Percentiles rank a stretch among this genome's conserved stretches.
These are phyloP conservation scores for Myxozyma mucilagina DNA, from an alignment of 805 yeast genomes.

Conservation along the genomic window DNA sequence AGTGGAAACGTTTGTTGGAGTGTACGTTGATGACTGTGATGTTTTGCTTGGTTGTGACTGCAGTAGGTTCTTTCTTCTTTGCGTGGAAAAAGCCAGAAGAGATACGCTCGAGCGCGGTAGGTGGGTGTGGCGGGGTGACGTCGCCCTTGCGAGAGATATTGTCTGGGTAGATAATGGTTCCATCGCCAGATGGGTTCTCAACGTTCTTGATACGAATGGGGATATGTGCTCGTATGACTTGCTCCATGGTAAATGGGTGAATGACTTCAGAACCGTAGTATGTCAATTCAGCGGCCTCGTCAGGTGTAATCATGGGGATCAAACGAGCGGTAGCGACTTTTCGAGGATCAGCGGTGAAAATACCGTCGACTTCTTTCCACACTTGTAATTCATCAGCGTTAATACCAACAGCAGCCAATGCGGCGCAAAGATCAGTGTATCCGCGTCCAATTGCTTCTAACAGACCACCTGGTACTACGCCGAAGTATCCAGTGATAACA, in stretches of 20 bases:
- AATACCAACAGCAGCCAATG: slow-evolving; percentile 88
- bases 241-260: slow-evolving; percentile 99
- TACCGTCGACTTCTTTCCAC: slow-evolving; percentile 99
- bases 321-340: slow-evolving; percentile 89
- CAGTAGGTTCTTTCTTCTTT: slow-evolving; percentile 63
- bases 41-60: slow-evolving; percentile 91
- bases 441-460: slow-evolving; percentile 95
- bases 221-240: slow-evolving; percentile 91
- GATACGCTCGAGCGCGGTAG: slow-evolving; percentile 63
- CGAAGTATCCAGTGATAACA: slow-evolving; percentile 94
- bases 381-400: slow-evolving; percentile 93
- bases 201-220: slow-evolving; percentile 97
- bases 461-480: slow-evolving; percentile 93
- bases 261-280: slow-evolving; percentile 98
- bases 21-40: slow-evolving; percentile 91
- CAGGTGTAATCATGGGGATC: slow-evolving; percentile 88
- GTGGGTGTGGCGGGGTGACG: slow-evolving; percentile 93
- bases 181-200: slow-evolving; percentile 87
- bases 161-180: slow-evolving; percentile 93
- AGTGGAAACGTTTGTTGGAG: slow-evolving; percentile 85
- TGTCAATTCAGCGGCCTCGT: slow-evolving; percentile 97
- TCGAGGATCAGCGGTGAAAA: slow-evolving; percentile 97
- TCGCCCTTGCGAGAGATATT: slow-evolving; percentile 83
- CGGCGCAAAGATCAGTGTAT: slow-evolving; percentile 97
- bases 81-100: slow-evolving; percentile 43